Base-by-base conservation (phyloP, 2,329 filamentous ascomycete genomes). In the Arthrobotrys megalospora region DNA sequence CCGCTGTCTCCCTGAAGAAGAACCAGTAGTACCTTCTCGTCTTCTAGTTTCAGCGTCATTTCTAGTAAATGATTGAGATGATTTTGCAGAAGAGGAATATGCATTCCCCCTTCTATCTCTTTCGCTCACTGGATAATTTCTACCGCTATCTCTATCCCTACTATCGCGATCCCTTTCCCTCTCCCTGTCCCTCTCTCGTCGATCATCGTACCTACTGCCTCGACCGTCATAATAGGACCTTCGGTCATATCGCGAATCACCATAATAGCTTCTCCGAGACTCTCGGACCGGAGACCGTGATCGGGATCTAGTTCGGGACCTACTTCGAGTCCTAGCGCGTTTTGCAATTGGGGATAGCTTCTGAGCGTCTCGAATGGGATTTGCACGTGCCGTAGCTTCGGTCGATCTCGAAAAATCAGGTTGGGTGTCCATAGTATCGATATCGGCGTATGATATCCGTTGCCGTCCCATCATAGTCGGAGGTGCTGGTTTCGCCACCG, bases 1-100 rank as follows among this genome's bases (percentile, higher is more conserved):
- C 82, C 83, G 76, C 81, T 82, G 81, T 84, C 82, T 84, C 85
- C 85, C 86, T 62, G 70, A 64, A 76, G 68, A 77, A 76, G 85
- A 60, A 60, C 34, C 84, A 86, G 85, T 82, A 85, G 88, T 86
- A 86, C 87, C 87, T 85, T 87, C 88, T 67, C 75, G 75, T 88
- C 89, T 86, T 85, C 86, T 86, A 88, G 85, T 87, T 90, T 93
- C 91, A 92, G 90, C 87, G 87, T 91, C 86, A 86, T 87, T 84
- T 88, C 86, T 90, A 84, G 86, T 55, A 48, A 85, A 86, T 86
- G 84, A 86, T 85, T 87, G 87, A 87, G 75, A 68, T 78, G 75
- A 64, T 78, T 78, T 78, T 47, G 53, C 75, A 65, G 75, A 78
- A 68, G 75, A 87, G 86, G 85, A 86, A 85, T 88, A 86, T 86